Evolutionary conservation across 768 basidiomycete genomes (phyloP), one percentile per base, ranked within the genome.

Genomic region (Suillus clintonianus): DNA sequence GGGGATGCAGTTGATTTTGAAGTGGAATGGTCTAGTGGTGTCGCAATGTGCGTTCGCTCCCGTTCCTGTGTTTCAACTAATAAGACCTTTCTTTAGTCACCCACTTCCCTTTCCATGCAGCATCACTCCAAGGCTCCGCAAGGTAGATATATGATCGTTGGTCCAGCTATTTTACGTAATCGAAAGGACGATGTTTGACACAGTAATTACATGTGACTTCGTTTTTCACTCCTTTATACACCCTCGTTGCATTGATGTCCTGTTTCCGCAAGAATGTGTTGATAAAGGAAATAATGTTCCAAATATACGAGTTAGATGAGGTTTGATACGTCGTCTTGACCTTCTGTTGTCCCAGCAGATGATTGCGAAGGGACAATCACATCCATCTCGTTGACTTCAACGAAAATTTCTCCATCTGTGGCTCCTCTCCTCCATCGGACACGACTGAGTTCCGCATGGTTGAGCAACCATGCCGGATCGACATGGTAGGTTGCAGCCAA

Each of bases 401-500:
- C 69, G 15, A 66, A 22, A n/a, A 82, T 70, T 63, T 82, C 81
- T n/a, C 80, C 77, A 41, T 77, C 76, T 32, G 66, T 73, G 10
- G 67, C 64, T 5, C 80, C 81, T 14, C 30, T 69, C 34, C 72
- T 74, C 77, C 79, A 81, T 1, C 67, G 74, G 4, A 83, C 76
- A 27, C 82, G 79, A 45, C 77, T 79, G 30, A 84, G 73, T 69
- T 84, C 81, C 10, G 78, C 76, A 65, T 80, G 76, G 68, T 75
- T 82, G 32, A 84, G 74, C 11, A 83, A 71, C 81, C 79, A 82
- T 11, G 75, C 73, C 1, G 79, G 75, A 42, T 80, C 78, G 9
- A 82, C 78, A 36, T 80, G 77, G 24, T 79, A 69, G n/a, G 73
- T 70, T 4, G 76, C 72, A n/a, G 83, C 79, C 19, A 83, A 69